These are phyloP conservation scores for Termitomyces sp. DNA, from an alignment of 768 basidiomycete species.

Conservation along the genomic window DNA sequence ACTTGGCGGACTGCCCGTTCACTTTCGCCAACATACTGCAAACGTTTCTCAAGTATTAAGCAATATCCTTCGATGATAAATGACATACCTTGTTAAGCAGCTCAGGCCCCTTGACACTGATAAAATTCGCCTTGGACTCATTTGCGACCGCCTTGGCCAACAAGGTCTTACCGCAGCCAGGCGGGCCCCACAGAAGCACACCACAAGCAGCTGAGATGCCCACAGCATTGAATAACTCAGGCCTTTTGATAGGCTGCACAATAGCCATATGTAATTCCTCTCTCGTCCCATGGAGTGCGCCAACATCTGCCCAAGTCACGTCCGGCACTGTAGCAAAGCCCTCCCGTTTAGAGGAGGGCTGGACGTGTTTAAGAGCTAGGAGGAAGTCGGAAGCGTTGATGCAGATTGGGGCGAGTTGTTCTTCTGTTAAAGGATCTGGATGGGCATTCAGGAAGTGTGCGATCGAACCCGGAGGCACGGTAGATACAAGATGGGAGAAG, in stretches of 20 bases:
- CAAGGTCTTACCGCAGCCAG: constrained; percentile 96
- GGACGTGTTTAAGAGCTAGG: constrained; percentile 79
- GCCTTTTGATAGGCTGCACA: constrained; percentile 88
- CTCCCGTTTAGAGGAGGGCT: constrained; percentile 95
- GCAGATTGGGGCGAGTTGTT: constrained; percentile 75
- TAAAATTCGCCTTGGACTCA: constrained; percentile 93
- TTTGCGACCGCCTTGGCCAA: constrained; percentile 98
- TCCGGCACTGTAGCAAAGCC: constrained; percentile 97
- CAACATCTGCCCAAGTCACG: constrained; percentile 92
- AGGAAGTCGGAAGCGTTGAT: constrained; percentile 81
- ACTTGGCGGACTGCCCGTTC: constrained; percentile 93
- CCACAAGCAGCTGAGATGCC: constrained; percentile 92
- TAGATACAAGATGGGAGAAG: constrained; percentile 27
- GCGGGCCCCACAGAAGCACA: constrained; percentile 97
- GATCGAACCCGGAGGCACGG: constrained; percentile 54
- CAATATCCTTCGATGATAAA: neutral
- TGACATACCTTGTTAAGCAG: constrained; percentile 83
- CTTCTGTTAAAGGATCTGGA: constrained; percentile 69
- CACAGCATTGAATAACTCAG: constrained; percentile 82
- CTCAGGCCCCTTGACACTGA: constrained; percentile 97
- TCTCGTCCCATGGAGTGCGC: constrained; percentile 79
- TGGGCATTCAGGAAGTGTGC: constrained; percentile 87
- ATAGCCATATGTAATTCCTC: constrained; percentile 97
- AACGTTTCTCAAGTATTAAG: neutral
- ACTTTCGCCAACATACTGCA: constrained; percentile 94